Evolutionary conservation across 371 early-diverging fungal species (phyloP).

Genomic region (Mucor mucedo): DNA sequence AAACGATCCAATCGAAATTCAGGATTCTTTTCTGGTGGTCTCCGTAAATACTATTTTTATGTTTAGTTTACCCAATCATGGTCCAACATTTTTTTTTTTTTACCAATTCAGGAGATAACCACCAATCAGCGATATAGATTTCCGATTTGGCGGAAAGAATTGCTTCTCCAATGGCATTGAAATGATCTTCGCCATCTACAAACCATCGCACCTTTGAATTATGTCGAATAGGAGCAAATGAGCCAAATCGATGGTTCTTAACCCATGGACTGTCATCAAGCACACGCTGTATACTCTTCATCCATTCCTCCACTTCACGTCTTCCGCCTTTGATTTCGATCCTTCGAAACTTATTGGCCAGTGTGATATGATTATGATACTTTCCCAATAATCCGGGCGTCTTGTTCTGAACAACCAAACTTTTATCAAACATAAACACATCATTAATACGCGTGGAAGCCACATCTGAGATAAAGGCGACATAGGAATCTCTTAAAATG

Average conservation of each 20-base stretch:
- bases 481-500: conserved; percentile 54
- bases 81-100: not conserved
- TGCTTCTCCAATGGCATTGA: conserved; percentile 79
- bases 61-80: not conserved
- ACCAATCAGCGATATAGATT: conserved; percentile 76
- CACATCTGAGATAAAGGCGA: conserved; percentile 60
- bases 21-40: conserved; percentile 74
- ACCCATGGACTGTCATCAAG: conserved; percentile 72
- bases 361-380: conserved; percentile 56
- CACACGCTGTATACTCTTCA: conserved; percentile 61
- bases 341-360: conserved; percentile 63
- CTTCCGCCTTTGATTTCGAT: conserved; percentile 74
- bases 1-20: conserved; percentile 85
- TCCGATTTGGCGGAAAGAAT: conserved; percentile 76
- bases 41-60: conserved; percentile 68
- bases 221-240: conserved; percentile 82
- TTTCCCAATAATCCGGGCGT: conserved; percentile 40
- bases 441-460: conserved; percentile 57
- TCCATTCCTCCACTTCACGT: conserved; percentile 70
- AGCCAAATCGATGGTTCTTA: conserved; percentile 71
- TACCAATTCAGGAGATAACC: conserved; percentile 54
- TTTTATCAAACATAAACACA: conserved; percentile 47
- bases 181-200: conserved; percentile 88
- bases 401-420: conserved; percentile 28
- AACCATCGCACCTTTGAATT: conserved; percentile 74